These are phyloP conservation scores for Paraphoma chrysanthemicola DNA, from an alignment of 2,329 filamentous ascomycete species.

Conservation along the genomic window DNA sequence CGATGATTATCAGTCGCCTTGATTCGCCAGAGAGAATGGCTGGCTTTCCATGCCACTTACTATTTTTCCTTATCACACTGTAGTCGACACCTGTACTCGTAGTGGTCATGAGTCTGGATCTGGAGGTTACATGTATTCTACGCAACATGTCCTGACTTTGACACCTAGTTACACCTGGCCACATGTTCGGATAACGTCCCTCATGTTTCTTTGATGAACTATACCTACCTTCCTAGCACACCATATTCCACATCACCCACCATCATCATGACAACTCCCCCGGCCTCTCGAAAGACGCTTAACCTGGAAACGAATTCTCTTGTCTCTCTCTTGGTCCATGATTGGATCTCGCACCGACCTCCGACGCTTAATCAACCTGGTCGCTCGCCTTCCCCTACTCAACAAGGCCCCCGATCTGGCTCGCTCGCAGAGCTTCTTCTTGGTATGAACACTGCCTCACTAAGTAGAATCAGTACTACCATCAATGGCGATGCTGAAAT, in stretches of 20 bases:
- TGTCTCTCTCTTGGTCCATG: conserved; percentile 94
- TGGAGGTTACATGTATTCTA: background rate
- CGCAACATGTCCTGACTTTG: conserved; percentile 5
- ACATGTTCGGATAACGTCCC: conserved; percentile 84
- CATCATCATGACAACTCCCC: conserved; percentile 92
- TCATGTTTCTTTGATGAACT: conserved; percentile 98
- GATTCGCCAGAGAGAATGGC: too few relatives aligned
- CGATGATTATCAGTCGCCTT: too few relatives aligned
- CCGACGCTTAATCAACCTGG: conserved; percentile 67
- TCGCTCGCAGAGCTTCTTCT: conserved; percentile 83
- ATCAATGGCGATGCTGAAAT: conserved; percentile 88
- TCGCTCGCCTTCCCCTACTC: conserved; percentile 68
- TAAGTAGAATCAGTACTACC: conserved; percentile 89
- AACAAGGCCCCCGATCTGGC: conserved; percentile 61
- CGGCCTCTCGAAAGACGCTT: conserved; percentile 77
- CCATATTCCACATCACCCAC: conserved; percentile 71
- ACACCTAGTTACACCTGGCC: conserved; percentile 83
- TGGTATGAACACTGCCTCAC: conserved; percentile 87
- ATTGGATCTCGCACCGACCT: conserved; percentile 94
- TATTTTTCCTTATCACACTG: background rate
- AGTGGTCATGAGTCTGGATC: too few relatives aligned
- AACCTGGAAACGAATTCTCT: conserved; percentile 85
- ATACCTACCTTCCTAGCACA: conserved; percentile 84
- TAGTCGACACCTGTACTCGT: too few relatives aligned
- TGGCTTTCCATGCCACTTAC: background rate